phyloP scores from a whole-genome alignment of 2,329 filamentous ascomycete species.

The Sclerotinia sclerotiorum region DNA sequence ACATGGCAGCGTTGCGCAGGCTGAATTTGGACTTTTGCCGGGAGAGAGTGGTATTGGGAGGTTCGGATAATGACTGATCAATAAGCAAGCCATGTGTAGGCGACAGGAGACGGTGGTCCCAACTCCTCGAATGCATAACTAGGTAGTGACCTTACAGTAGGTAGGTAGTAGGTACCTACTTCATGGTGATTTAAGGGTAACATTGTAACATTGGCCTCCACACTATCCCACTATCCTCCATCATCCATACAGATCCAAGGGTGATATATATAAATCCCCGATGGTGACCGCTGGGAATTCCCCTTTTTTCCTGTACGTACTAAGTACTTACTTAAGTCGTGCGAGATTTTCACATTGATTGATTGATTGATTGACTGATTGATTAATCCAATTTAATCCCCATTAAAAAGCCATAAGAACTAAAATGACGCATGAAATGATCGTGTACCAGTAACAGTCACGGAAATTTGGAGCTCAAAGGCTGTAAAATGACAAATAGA shows the following conservation, averaged over 20 bases:
- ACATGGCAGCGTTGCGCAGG: background rate
- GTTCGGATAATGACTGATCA: background rate
- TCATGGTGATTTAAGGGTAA: background rate
- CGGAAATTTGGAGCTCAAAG: constrained; percentile 10
- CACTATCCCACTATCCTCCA: background rate
- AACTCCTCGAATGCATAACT: background rate
- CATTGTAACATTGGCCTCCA: background rate
- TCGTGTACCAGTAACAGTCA: background rate
- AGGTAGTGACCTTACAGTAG: no score
- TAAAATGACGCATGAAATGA: constrained; percentile 13
- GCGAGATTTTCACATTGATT: background rate
- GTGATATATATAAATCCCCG: constrained; percentile 19
- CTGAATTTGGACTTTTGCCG: background rate
- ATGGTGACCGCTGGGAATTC: constrained; percentile 14
- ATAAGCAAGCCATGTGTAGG: constrained; percentile 1
- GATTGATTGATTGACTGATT: constrained; percentile 4
- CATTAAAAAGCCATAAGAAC: background rate
- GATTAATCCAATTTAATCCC: constrained; percentile 2
- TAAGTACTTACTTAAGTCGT: constrained; percentile 12
- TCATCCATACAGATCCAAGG: background rate
- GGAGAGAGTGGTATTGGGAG: background rate
- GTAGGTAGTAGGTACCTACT: background rate
- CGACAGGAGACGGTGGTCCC: background rate
- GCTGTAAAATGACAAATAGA: background rate
- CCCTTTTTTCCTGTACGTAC: constrained; percentile 3